Base-by-base conservation (phyloP, 2,329 filamentous ascomycete species). In the Parafenestella ontariensis region DNA sequence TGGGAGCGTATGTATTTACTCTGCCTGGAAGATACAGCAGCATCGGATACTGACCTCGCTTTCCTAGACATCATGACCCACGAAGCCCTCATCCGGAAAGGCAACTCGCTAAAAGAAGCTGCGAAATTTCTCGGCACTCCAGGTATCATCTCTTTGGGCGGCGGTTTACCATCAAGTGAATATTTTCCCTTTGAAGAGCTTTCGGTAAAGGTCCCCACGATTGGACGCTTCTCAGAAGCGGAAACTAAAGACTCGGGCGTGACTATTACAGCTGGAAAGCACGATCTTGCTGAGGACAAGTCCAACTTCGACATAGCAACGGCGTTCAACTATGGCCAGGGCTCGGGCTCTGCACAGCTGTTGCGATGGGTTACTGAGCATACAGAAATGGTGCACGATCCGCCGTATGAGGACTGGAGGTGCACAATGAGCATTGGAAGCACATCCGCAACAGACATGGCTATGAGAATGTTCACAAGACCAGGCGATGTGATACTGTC, bases 311-410 rank as follows among this genome's bases (percentile, higher is more conserved):
- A 99, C 77, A 85, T 99, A 46, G 87, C 90, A 41, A 91, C 96
- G 58, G 90, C 90, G 1, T 87, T 97, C 73, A 98, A 99, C 78
- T 99, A 99, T 74, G 91, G 90, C 29, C 92, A 96, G 78, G 88
- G 92, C 8, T 87, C 87, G 17, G 95, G 95, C 17, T 87, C 91
- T 10, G 89, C 92, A 3, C 95, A 96, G 78, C 82, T 99, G 75
- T 80, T 97, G 59, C 88, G 95, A 56, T 98, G 90, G 79, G 83
- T 98, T 46, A 96, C 93, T 0, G 95, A 99, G 80, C 95, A 98
- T 77, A 96, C 93, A 0, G 94, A 99, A 78, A 86, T 98, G 51
- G 87, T 96, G 15, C 91, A 92, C 76, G 83, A 86, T 57, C 93
- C 94, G 15, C 91, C 91, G 0, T 98, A 98, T 73, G 84, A 88